A percentile compares a stretch with the other conserved stretches of the same genome.
These are phyloP conservation scores for Pisolithus sp. DNA, from an alignment of 768 basidiomycete species.

Conservation along the genomic window DNA sequence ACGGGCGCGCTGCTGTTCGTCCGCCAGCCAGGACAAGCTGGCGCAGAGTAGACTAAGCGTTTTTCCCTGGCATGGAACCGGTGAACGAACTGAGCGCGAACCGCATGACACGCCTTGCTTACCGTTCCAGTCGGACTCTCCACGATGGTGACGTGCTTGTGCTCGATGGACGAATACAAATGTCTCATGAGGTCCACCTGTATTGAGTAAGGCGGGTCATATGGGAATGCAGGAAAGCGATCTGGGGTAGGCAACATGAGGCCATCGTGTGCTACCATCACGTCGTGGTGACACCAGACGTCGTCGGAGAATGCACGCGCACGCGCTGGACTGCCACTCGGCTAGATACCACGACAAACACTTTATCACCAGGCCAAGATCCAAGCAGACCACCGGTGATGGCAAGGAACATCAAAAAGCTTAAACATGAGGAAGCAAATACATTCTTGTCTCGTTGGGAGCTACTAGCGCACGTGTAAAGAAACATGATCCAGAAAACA, in stretches of 20 bases:
- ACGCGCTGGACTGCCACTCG: not conserved
- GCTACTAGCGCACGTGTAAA: slow-evolving; percentile 18
- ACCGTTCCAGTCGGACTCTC: slow-evolving; percentile 91
- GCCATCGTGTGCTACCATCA: slow-evolving; percentile 12
- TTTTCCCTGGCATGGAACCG: slow-evolving; percentile 58
- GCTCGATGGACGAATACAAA: slow-evolving; percentile 73
- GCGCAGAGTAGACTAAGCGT: slow-evolving; percentile 76
- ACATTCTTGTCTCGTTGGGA: slow-evolving; percentile 10
- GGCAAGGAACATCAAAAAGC: not conserved
- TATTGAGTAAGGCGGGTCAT: slow-evolving; percentile 73
- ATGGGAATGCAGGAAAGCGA: slow-evolving; percentile 77
- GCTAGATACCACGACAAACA: not conserved
- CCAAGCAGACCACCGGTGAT: too few relatives aligned
- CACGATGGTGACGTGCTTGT: slow-evolving; percentile 69
- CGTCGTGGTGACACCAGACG: not conserved
- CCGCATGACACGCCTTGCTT: slow-evolving; percentile 15
- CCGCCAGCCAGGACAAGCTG: slow-evolving; percentile 66
- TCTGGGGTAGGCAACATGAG: slow-evolving; percentile 53
- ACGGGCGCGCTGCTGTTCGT: slow-evolving; percentile 61
- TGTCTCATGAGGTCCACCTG: slow-evolving; percentile 86
- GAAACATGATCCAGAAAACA: slow-evolving; percentile 7
- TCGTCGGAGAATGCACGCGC: slow-evolving; percentile 18
- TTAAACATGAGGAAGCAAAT: not conserved
- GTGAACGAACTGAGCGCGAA: not conserved
- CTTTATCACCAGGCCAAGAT: not conserved